Base-by-base conservation (phyloP, 2,329 filamentous ascomycete genomes). In the Ilyonectria destructans region DNA sequence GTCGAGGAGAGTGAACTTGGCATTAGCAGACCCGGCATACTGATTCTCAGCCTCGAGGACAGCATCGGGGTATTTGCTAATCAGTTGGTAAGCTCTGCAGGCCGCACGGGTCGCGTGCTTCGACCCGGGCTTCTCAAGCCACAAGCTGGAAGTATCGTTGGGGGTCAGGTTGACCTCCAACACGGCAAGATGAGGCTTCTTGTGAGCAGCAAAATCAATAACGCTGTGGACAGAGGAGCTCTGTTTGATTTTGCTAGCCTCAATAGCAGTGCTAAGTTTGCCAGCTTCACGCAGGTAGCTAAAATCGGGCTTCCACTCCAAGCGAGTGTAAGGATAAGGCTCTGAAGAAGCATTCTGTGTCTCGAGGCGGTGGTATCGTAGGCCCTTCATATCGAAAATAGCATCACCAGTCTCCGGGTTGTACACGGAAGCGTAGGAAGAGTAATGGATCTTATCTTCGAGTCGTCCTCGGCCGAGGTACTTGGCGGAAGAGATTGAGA, bases 271-370 rank as follows among this genome's bases (percentile, higher is more conserved):
- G 8, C n/a, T 51, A 3, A 57, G 58, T 43, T 66, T 57, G 13
- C 26, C 19, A 9, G n/a, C 17, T 45, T 45, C 40, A 13, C 29
- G 29, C 17, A 66, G 45, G 10, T 55, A 21, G 6, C 33, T 19
- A 12, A 66, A 55, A 23, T 66, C 63, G 8, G 63, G 63, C 33
- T 66, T 66, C 63, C 63, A 66, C 19, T 40, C 43, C 10, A 66
- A 13, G 13, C 58, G 57, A 58, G 58, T 62, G 40, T 66, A 60
- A 3, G 58, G 57, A n/a, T 66, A 55, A 8, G 63, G 58, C 57
- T 65, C n/a, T 17, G 21, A 31, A n/a, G 26, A 31, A 4, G 40
- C 17, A 6, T 58, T 45, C 23, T 45, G 55, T 2, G 37, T 58
- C 21, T 31, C 40, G 6, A 58, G 51, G 2, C 51, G 51, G 31